Base-by-base conservation (phyloP, 345 rosid species). In the Linum lewisii region DNA sequence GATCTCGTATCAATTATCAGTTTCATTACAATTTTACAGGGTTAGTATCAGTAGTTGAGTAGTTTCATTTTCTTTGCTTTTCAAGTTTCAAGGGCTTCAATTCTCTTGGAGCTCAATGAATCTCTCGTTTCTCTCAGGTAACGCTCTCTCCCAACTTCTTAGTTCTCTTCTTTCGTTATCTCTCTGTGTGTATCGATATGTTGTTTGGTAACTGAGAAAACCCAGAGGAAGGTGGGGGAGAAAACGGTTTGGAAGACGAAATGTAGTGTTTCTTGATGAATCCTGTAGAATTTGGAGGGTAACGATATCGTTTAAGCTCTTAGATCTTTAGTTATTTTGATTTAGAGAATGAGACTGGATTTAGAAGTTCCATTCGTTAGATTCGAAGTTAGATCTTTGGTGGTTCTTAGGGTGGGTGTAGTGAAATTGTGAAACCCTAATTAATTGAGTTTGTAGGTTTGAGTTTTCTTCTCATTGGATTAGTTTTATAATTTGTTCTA, bases 391-490 rank as follows among this genome's bases (percentile, higher is more conserved):
- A 11, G 47, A 16, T 42, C 47, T 42, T 16, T 42, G 18, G 15
- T 38, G 45, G 45, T 19, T 51, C 22, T 22, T 19, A n/a, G n/a
- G n/a, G 22, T 71, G n/a, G 56, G 55, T 29, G n/a, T 42, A 58
- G 54, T 66, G 73, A 42, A 69, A n/a, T n/a, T n/a, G n/a, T n/a
- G n/a, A n/a, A 76, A 66, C 75, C 79, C 75, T 75, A 74, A 75
- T 51, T 70, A 61, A 44, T 16, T 47, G 62, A 65, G 29, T 68
- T 66, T 22, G 63, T 63, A 19, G 56, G 8, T 20, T 21, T 24
- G 23, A 13, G 11, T 52, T 20, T 2, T 23, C 55, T 52, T 52
- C 11, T 52, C 13, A 23, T 5, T 20, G 24, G 13, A 20, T 23
- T 52, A 23, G 38, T 60, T 68, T 69, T 60, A 29, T 38, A 58